Conservation (phyloP, 129 eudicot species). For the Mikania micrantha region DNA sequence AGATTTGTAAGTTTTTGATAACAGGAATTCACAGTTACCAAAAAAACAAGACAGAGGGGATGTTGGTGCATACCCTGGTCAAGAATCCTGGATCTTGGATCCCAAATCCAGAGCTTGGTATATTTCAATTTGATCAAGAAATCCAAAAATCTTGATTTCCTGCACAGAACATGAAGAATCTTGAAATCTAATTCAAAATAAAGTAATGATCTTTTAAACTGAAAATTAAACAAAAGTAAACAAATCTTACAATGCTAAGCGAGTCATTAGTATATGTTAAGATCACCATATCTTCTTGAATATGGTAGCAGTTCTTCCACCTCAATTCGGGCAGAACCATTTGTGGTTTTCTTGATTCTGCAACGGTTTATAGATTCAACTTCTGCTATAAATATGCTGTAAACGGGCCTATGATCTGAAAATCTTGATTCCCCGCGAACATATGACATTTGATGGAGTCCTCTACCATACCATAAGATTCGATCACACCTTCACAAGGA, state of each 20-base stretch:
- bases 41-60: neutral
- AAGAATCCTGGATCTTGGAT: neutral
- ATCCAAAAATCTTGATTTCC: conserved; percentile 3
- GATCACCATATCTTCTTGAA: conserved; percentile 42
- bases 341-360: conserved; percentile 19
- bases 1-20: too few species aligned
- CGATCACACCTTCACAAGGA: conserved; percentile 77
- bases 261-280: conserved; percentile 29
- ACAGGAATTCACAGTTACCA: too few species aligned
- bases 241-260: conserved; percentile 15
- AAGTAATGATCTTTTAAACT: neutral
- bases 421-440: conserved; percentile 41
- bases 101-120: neutral
- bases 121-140: neutral
- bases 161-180: conserved; percentile 18
- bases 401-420: conserved; percentile 40
- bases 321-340: conserved; percentile 50
- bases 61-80: neutral
- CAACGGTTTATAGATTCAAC: conserved; percentile 30
- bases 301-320: conserved; percentile 78
- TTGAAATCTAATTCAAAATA: neutral
- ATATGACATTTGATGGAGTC: conserved; percentile 75
- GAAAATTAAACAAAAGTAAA: neutral
- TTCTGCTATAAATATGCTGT: conserved; percentile 35
- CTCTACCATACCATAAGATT: conserved; percentile 80